Conservation (phyloP, 495 filamentous ascomycete genomes). For the Penicillium chermesinum region DNA sequence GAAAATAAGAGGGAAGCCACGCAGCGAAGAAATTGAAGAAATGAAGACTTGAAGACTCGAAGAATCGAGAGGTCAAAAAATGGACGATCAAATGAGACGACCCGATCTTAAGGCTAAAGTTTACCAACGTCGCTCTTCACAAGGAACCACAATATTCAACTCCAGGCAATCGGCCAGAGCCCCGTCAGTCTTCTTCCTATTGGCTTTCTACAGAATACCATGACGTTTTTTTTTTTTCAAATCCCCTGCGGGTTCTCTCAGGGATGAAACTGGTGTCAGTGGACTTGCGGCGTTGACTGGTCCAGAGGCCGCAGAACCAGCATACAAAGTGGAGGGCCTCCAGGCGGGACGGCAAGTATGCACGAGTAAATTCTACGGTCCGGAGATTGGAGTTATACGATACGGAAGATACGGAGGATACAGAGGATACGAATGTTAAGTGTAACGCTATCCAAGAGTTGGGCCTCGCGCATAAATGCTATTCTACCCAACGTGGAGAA, state of each 20-base stretch:
- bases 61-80: background rate
- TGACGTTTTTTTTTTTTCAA: background rate
- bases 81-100: constrained; percentile 4
- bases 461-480: background rate
- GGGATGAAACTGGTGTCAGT: background rate
- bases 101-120: constrained; percentile 1
- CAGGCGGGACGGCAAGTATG: background rate
- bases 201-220: background rate
- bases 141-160: constrained; percentile 1
- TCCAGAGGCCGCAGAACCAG: background rate
- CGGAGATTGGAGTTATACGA: too few species aligned
- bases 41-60: background rate
- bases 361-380: too few species aligned
- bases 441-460: too few species aligned
- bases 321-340: background rate
- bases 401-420: too few species aligned
- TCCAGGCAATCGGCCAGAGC: background rate
- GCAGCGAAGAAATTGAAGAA: too few species aligned
- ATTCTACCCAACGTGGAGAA: too few species aligned
- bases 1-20: constrained; percentile 1
- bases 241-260: background rate
- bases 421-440: too few species aligned
- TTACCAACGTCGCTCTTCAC: constrained; percentile 2
- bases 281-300: background rate
- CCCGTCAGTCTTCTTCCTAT: background rate